Percentiles rank a stretch among this genome's conserved stretches.
Conservation (phyloP, 163 green algal genomes). For the Trebouxia gelatinosa region DNA sequence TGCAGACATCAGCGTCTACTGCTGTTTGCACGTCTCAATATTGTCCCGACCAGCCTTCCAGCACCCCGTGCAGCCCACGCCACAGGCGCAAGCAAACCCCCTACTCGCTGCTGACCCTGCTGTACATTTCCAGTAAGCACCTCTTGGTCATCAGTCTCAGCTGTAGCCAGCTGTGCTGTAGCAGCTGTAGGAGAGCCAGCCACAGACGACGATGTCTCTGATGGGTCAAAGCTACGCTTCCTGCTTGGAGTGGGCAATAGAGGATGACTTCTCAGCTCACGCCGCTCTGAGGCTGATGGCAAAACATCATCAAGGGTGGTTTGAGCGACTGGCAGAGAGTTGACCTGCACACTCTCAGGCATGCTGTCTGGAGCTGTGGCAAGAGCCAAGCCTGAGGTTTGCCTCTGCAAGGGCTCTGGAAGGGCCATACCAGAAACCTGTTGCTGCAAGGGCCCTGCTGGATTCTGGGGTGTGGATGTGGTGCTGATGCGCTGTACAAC, state of each 20-base stretch:
- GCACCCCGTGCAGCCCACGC: constrained; percentile 10
- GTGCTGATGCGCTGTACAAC: constrained; percentile 18
- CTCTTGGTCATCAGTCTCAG: not conserved
- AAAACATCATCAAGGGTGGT: not conserved
- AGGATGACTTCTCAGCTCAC: constrained; percentile 17
- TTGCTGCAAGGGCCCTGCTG: not conserved
- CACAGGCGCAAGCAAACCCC: not conserved
- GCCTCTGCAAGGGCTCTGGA: not conserved
- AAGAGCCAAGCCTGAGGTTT: constrained; percentile 13
- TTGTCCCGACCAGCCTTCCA: not conserved
- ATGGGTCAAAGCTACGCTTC: constrained; percentile 16
- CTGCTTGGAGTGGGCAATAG: not conserved
- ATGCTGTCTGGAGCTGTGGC: constrained; percentile 1
- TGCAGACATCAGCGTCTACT: too few relatives aligned
- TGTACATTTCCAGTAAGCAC: too few relatives aligned
- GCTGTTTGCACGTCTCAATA: not conserved
- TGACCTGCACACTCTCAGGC: not conserved
- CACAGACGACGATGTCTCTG: not conserved
- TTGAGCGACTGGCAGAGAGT: not conserved
- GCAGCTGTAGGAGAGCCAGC: not conserved
- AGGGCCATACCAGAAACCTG: constrained; percentile 14
- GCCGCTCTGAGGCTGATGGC: not conserved
- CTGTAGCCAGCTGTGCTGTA: not conserved
- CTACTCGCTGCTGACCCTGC: not conserved
- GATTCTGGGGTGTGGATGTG: constrained; percentile 21